phyloP scores from a whole-genome alignment of 352 stramenopile genomes.

The Globisporangium uncinulatum region DNA sequence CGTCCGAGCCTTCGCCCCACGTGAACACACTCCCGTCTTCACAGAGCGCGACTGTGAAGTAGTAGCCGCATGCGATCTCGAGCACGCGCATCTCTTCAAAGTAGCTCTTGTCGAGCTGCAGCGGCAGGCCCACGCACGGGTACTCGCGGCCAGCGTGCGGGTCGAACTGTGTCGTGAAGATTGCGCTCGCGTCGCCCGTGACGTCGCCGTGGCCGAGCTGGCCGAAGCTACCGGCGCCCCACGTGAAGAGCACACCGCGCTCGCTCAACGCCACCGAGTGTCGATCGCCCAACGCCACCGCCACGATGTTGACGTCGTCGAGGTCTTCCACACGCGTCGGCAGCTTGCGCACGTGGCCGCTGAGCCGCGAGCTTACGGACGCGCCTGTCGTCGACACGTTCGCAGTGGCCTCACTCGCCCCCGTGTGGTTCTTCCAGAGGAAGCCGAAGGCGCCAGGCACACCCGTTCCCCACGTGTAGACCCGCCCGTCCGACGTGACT shows the following conservation, averaged over 20 bases:
- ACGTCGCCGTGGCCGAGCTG: slow-evolving; percentile 77
- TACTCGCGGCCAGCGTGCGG: slow-evolving; percentile 63
- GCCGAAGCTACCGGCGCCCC: slow-evolving; percentile 58
- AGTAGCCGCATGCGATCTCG: slow-evolving; percentile 69
- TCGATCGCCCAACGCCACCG: slow-evolving; percentile 46
- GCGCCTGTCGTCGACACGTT: not conserved
- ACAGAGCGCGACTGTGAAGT: slow-evolving; percentile 63
- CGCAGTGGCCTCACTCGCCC: not conserved
- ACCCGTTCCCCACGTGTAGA: slow-evolving; percentile 69
- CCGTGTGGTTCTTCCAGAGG: slow-evolving; percentile 18
- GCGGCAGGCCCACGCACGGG: slow-evolving; percentile 53
- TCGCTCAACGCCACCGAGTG: slow-evolving; percentile 65
- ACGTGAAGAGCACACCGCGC: slow-evolving; percentile 58
- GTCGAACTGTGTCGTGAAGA: slow-evolving; percentile 64
- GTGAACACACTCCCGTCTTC: slow-evolving; percentile 68
- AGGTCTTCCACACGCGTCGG: slow-evolving; percentile 65
- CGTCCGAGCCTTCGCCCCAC: slow-evolving; percentile 72
- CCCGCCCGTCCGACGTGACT: slow-evolving; percentile 55
- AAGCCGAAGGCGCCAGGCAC: slow-evolving; percentile 63
- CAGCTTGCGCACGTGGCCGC: slow-evolving; percentile 19
- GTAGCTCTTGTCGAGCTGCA: slow-evolving; percentile 64
- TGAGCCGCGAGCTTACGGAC: not conserved
- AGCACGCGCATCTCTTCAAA: slow-evolving; percentile 71
- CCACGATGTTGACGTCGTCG: slow-evolving; percentile 40
- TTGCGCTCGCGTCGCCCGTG: slow-evolving; percentile 25